Evolutionary conservation across 345 rosid species (phyloP).

Genomic region (Cardamine chenopodiifolia): DNA sequence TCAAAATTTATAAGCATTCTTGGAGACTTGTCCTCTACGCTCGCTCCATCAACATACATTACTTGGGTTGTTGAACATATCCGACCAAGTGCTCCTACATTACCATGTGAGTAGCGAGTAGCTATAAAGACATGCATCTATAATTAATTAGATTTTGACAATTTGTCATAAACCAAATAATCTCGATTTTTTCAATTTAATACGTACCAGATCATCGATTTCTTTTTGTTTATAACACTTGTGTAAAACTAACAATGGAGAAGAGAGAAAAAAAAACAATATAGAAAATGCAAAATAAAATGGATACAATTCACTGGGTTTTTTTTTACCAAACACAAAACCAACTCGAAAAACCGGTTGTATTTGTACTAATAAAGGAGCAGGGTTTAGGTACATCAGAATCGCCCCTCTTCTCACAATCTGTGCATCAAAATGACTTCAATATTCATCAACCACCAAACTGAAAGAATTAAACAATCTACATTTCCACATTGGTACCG

Average conservation of each 20-base stretch:
- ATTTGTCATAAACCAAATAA: background rate
- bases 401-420: slow-evolving; percentile 22
- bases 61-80: too few relatives aligned
- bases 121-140: background rate
- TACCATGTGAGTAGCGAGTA: too few relatives aligned
- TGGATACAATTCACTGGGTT: background rate
- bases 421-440: slow-evolving; percentile 25
- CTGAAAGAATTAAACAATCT: slow-evolving; percentile 24
- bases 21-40: too few relatives aligned
- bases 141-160: background rate
- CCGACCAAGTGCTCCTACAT: background rate
- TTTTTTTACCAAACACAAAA: background rate
- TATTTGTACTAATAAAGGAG: slow-evolving; percentile 1
- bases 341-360: slow-evolving; percentile 20
- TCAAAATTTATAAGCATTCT: too few relatives aligned
- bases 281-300: background rate
- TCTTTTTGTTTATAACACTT: background rate
- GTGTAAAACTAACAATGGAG: background rate
- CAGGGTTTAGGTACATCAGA: slow-evolving; percentile 4
- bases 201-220: background rate
- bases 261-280: background rate
- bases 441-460: slow-evolving; percentile 17
- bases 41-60: too few relatives aligned
- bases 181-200: background rate
- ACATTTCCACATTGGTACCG: slow-evolving; percentile 27